Evolutionary conservation across 1,284 basidiomycete genomes (phyloP), one percentile per base, ranked within the genome.

Genomic region (Irpex sp.): DNA sequence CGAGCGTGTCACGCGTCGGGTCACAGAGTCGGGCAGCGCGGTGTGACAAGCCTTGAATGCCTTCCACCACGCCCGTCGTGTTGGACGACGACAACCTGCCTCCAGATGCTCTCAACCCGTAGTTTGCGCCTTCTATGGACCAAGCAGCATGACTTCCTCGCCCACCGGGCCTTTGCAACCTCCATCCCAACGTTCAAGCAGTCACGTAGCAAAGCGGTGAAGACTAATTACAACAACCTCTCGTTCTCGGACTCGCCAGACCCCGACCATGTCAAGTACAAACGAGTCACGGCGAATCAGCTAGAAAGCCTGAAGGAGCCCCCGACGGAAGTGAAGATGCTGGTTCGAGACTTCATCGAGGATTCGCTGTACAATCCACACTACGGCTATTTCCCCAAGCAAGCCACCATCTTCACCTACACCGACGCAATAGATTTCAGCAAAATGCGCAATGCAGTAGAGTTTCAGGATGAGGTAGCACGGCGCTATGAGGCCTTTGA

Each of bases 351-450:
- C 78, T 99, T 94, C 74, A 96, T 99, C 68, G 94, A 98, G 71
- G 97, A 99, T 74, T 90, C 92, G 17, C 78, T 99, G 51, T 99
- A 99, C 79, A 98, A 99, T 72, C 96, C 95, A 2, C 78, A 95
- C 73, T 99, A 99, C 72, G 97, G 97, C 46, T 99, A 99, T 78
- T 99, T 99, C 74, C 89, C 93, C 26, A 91, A 92, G 69, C 90
- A 95, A 72, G 95, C 92, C 1, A 90, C 88, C 55, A 97, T 97
- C 68, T 93, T 97, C 75, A 83, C 88, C 51, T 78, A 89, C 2
- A 81, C 87, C 13, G 85, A 88, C 31, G 78, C 83, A 3, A 90
- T 97, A 68, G 81, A 95, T 67, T 98, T 98, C 72, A 69, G 75
- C 13, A 72, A 76, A 5, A 81, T 97, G 69, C 81, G 83, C 57